These are phyloP conservation scores for Petrea volubilis DNA, from an alignment of 257 asterid genomes.

Conservation along the genomic window DNA sequence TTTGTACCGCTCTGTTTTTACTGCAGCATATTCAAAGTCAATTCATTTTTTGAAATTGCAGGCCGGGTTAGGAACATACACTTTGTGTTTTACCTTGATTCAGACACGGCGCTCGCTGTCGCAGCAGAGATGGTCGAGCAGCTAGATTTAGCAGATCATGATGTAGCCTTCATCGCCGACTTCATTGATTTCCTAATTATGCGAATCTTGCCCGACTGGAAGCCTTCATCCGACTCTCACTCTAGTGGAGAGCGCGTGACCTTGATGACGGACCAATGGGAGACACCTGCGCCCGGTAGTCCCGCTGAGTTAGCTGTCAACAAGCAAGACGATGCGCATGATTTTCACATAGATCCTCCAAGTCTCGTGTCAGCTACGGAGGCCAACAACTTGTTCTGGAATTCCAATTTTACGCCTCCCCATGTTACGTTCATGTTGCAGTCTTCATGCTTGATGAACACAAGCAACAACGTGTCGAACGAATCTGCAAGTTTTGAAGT, in stretches of 20 bases:
- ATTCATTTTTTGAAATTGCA: constrained; percentile 24
- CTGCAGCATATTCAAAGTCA: not conserved
- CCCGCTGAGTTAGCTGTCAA: constrained; percentile 29
- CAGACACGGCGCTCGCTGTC: constrained; percentile 70
- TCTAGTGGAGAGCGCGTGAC: constrained; percentile 34
- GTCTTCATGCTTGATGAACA: constrained; percentile 21
- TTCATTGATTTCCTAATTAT: constrained; percentile 56
- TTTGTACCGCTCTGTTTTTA: not conserved
- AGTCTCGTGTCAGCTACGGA: not conserved
- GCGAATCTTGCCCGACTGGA: constrained; percentile 59
- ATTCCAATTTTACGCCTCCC: constrained; percentile 24
- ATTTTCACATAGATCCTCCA: constrained; percentile 12
- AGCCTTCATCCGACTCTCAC: constrained; percentile 38
- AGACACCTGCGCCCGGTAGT: constrained; percentile 16
- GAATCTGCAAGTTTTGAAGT: constrained; percentile 43
- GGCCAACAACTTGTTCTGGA: constrained; percentile 16
- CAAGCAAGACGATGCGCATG: constrained; percentile 6
- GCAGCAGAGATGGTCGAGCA: constrained; percentile 90
- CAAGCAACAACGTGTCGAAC: constrained; percentile 35
- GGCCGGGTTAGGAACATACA: constrained; percentile 56
- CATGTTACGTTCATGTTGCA: constrained; percentile 23
- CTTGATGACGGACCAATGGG: constrained; percentile 27
- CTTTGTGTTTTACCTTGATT: constrained; percentile 58
- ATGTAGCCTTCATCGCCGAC: constrained; percentile 68
- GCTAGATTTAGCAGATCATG: constrained; percentile 65